phyloP scores from a whole-genome alignment of 2,329 filamentous ascomycete genomes.

The Diaporthe sp. region DNA sequence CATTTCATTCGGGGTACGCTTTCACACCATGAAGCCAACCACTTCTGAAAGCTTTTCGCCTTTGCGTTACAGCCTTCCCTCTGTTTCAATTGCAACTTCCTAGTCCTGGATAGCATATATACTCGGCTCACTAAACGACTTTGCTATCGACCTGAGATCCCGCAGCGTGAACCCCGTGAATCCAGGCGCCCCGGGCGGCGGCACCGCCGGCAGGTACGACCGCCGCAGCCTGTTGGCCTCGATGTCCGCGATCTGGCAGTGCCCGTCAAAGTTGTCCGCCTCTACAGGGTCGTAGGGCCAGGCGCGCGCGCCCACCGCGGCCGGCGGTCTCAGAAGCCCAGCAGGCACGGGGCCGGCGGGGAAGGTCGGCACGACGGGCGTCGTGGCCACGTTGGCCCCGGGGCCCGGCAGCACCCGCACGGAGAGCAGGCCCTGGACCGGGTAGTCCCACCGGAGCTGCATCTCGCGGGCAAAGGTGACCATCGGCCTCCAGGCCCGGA shows the following conservation, averaged over 20 bases:
- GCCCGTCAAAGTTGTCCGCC: background rate
- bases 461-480: background rate
- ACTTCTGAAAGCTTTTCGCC: no score
- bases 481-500: background rate
- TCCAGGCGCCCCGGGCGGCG: background rate
- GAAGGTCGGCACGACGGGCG: no score
- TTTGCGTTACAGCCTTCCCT: no score
- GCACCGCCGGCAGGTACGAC: background rate
- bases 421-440: background rate
- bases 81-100: no score
- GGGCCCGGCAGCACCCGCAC: background rate
- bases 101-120: background rate
- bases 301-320: background rate
- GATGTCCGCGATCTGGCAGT: background rate
- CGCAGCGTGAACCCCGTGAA: background rate
- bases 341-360: background rate
- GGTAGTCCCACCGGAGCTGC: background rate
- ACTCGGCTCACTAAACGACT: background rate
- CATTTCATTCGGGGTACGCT: background rate
- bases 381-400: background rate
- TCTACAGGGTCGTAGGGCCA: background rate
- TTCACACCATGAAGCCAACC: background rate
- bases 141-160: background rate
- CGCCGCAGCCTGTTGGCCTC: background rate
- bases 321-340: background rate